Evolutionary conservation across 2,329 filamentous ascomycete species (phyloP).

Genomic region (Alternaria solani): DNA sequence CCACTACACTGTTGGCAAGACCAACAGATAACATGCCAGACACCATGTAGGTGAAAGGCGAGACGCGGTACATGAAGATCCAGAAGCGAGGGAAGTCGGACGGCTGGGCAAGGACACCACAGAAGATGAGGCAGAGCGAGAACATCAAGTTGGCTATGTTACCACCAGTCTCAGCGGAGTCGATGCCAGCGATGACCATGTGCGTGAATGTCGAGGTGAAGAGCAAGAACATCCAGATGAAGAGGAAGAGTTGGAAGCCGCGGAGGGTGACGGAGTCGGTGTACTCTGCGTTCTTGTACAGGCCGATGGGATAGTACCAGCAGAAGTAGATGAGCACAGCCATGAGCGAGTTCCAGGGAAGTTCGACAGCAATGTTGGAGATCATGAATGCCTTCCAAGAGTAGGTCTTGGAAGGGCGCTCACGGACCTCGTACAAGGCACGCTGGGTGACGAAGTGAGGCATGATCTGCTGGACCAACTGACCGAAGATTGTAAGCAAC

Average conservation of each 20-base stretch:
- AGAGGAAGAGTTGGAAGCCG: constrained; percentile 80
- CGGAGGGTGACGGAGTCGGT: constrained; percentile 71
- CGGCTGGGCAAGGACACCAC: constrained; percentile 73
- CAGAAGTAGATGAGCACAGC: constrained; percentile 78
- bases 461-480: constrained; percentile 82
- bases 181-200: constrained; percentile 78
- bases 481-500: constrained; percentile 79
- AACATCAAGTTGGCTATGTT: constrained; percentile 81
- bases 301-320: constrained; percentile 87
- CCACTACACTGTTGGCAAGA: constrained; percentile 70
- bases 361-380: constrained; percentile 81
- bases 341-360: constrained; percentile 84
- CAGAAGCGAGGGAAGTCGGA: constrained; percentile 74
- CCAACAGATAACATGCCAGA: constrained; percentile 74
- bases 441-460: constrained; percentile 85
- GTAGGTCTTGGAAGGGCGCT: constrained; percentile 84
- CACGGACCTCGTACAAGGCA: constrained; percentile 82
- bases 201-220: constrained; percentile 84
- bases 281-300: constrained; percentile 72
- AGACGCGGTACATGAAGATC: constrained; percentile 85
- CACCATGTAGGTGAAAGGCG: constrained; percentile 83
- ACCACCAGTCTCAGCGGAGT: constrained; percentile 76
- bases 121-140: constrained; percentile 77
- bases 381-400: constrained; percentile 87
- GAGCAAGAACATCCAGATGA: constrained; percentile 76